Evolutionary conservation across 495 filamentous ascomycete species (phyloP).

Genomic region (Sordaria brevicollis): DNA sequence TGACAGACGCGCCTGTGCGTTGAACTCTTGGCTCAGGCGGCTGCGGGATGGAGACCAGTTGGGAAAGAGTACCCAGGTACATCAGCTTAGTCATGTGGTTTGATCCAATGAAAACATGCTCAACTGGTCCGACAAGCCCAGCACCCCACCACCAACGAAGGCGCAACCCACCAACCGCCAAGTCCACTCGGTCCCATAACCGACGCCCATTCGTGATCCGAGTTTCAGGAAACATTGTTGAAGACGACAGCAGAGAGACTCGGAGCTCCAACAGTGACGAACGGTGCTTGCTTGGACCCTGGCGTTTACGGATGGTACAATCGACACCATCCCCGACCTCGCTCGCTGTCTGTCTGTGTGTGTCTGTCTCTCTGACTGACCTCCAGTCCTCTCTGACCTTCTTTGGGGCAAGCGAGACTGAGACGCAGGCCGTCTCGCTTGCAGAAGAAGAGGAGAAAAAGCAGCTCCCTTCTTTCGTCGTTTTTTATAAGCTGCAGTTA

Average conservation of each 20-base stretch:
- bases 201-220: neutral
- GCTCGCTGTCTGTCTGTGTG: neutral
- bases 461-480: neutral
- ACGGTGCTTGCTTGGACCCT: neutral
- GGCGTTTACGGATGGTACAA: neutral
- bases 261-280: no score
- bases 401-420: neutral
- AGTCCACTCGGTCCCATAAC: neutral
- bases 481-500: neutral
- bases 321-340: neutral
- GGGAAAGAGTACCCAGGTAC: neutral
- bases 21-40: neutral
- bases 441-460: neutral
- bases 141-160: slow-evolving; percentile 22
- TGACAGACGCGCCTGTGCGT: neutral
- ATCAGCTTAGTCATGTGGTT: slow-evolving; percentile 2
- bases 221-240: neutral
- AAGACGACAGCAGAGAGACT: neutral
- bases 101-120: slow-evolving; percentile 45
- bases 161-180: slow-evolving; percentile 10
- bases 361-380: neutral
- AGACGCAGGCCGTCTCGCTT: neutral
- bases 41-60: neutral
- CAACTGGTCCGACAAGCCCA: slow-evolving; percentile 25
- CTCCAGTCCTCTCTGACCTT: neutral